phyloP scores from a whole-genome alignment of 805 yeast species.

The Clavispora santaluciae region DNA sequence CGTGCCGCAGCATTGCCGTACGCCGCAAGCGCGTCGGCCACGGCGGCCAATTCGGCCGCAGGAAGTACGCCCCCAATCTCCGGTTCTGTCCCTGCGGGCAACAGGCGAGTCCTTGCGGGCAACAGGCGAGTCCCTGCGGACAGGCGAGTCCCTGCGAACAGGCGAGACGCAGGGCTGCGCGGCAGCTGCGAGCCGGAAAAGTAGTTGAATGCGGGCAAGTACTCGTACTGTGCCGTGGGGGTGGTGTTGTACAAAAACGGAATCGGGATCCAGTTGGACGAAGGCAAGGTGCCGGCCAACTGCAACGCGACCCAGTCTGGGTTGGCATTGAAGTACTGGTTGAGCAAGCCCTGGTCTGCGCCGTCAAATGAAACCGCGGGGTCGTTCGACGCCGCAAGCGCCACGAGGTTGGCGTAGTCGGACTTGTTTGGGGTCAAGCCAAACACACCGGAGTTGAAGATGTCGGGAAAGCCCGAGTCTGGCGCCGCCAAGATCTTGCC shows the following conservation, averaged over 20 bases:
- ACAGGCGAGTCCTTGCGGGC: not conserved
- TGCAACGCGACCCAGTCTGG: constrained; percentile 35
- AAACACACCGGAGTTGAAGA: constrained; percentile 18
- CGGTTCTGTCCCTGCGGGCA: not conserved
- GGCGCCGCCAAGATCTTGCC: constrained; percentile 17
- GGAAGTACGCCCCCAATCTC: not conserved
- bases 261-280: constrained; percentile 57
- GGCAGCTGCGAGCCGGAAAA: constrained; percentile 29
- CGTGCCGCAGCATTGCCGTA: constrained; percentile 5
- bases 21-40: not conserved
- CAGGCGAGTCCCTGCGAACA: too few species aligned
- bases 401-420: constrained; percentile 25
- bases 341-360: constrained; percentile 87
- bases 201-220: constrained; percentile 61
- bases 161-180: too few species aligned
- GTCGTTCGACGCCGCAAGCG: constrained; percentile 16
- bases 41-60: not conserved
- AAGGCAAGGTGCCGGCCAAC: not conserved
- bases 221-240: constrained; percentile 56
- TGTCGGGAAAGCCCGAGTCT: constrained; percentile 18
- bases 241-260: constrained; percentile 88
- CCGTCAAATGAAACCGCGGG: constrained; percentile 60
- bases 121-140: too few species aligned
- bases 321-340: constrained; percentile 56
- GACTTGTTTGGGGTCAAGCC: constrained; percentile 11